Evolutionary conservation across 2,329 filamentous ascomycete species (phyloP).

Genomic region (Teratosphaeria destructans): DNA sequence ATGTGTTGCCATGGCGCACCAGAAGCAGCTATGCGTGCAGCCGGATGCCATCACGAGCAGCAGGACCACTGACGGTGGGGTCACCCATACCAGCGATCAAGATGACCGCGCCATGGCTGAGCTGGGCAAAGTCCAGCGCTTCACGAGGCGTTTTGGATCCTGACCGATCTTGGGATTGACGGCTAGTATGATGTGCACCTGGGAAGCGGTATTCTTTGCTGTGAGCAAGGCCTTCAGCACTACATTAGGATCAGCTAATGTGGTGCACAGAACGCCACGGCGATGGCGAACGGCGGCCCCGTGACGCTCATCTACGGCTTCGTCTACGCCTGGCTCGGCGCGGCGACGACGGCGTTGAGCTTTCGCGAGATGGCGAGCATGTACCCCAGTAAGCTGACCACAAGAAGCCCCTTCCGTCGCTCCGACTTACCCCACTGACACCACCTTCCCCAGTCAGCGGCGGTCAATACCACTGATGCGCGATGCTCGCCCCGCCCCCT

Average conservation of each 20-base stretch:
- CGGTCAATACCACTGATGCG: slow-evolving; percentile 11
- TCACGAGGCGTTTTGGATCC: slow-evolving; percentile 7
- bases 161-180: slow-evolving; percentile 12
- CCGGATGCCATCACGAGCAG: background rate
- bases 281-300: slow-evolving; percentile 14
- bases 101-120: slow-evolving; percentile 6
- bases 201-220: slow-evolving; percentile 12
- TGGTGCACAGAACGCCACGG: slow-evolving; percentile 1
- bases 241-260: background rate
- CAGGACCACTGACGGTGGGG: background rate
- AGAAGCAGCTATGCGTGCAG: background rate
- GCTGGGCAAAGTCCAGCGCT: slow-evolving; percentile 4
- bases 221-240: background rate
- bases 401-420: background rate
- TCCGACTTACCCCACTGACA: background rate
- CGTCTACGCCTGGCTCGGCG: slow-evolving; percentile 8
- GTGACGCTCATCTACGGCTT: slow-evolving; percentile 15
- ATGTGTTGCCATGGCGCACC: background rate
- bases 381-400: slow-evolving; percentile 2
- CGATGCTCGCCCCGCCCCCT: slow-evolving; percentile 10
- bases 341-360: slow-evolving; percentile 5
- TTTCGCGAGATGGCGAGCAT: slow-evolving; percentile 13
- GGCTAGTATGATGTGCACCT: slow-evolving; percentile 11
- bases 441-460: background rate
- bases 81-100: background rate